Evolutionary conservation across 768 basidiomycete species (phyloP), one percentile per base, ranked within the genome.

Genomic region (Galerina sulciceps): DNA sequence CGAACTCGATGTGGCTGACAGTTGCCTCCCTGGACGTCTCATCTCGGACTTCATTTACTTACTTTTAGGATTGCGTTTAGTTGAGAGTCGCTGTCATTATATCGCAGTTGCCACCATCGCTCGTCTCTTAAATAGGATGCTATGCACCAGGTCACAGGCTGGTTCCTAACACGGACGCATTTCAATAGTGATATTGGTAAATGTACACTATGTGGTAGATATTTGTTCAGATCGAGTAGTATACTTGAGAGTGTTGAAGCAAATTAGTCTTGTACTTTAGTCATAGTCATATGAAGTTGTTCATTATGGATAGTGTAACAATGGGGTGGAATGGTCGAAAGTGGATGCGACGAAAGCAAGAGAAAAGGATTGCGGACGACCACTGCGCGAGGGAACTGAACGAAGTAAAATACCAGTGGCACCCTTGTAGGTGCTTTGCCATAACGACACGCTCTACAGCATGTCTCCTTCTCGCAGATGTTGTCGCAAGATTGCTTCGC

Each of bases 401-500:
- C 26, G 26, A 31, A 0, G 8, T 31, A 31, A 31, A 31, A 31
- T 1, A 31, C 26, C 26, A 31, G 26, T 31, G 26, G 26, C 26
- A 3, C 1, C 26, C 26, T 8, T 8, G 26, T 31, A 31, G 26
- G 26, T 31, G 26, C 26, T 8, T 31, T 31, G 8, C 26, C 26
- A 2, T 1, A 0, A 3, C 4, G 26, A 31, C 26, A 31, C 8
- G 26, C 14, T 2, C 14, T 51, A 72, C 23, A 72, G 47, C 63
- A 72, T 68, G 43, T 71, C 71, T 13, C 70, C 72, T n/a, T 74
- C 68, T 48, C 74, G 72, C 20, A 81, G 67, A 46, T 76, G 71
- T 58, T 75, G 73, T 9, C 75, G 76, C 11, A 80, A 60, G 41
- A 81, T 79, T 9, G 76, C 71, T 50, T 81, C 79, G 43, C 76